Base-by-base conservation (phyloP, 2,329 filamentous ascomycete genomes). In the Cladobotryum protrusum region DNA sequence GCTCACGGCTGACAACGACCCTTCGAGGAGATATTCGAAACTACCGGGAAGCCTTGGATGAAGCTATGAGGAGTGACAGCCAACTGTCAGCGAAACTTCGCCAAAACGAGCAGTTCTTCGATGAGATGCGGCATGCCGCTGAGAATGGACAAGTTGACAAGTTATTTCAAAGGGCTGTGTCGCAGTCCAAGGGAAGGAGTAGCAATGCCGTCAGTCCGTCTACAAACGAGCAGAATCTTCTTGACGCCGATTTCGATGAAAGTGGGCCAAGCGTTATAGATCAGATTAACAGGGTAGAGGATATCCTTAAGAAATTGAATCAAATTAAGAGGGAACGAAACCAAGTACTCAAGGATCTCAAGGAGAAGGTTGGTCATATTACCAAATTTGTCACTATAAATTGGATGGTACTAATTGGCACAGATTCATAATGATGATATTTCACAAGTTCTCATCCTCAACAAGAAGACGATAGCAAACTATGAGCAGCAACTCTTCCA, bases 361-460 rank as follows among this genome's bases (percentile, higher is more conserved):
- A 99, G 68, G 91, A 97, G 57, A 97, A 95, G 84, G 93, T 95
- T 68, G 60, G 76, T 13, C n/a, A 35, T 3, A 43, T 43, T 19
- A 12, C 15, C 6, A 8, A 14, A 3, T 39, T 5, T 39, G 8
- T 15, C 17, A 15, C 4, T n/a, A 3, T 9, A 15, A 17, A 24
- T 18, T 9, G 13, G 17, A 2, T 8, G 19, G 33, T 15, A 5
- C 36, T 37, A 37, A 39, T 4, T 37, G 35, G 15, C 14, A 12
- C 47, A 96, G 92, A 86, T 92, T 47, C 92, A 95, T 69, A 89
- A 87, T 57, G 95, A 99, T 63, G 95, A 99, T 62, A 99, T 99
- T 56, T 96, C 91, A 5, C 93, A 96, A 63, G 91, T 97, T 12
- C 76, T 99, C 53, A 99, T 99, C 49, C 74, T 99, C 52, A 99